A percentile compares a stretch with the other conserved stretches of the same genome.
phyloP scores from a whole-genome alignment of 805 yeast genomes.

The Kuraishia cidri region DNA sequence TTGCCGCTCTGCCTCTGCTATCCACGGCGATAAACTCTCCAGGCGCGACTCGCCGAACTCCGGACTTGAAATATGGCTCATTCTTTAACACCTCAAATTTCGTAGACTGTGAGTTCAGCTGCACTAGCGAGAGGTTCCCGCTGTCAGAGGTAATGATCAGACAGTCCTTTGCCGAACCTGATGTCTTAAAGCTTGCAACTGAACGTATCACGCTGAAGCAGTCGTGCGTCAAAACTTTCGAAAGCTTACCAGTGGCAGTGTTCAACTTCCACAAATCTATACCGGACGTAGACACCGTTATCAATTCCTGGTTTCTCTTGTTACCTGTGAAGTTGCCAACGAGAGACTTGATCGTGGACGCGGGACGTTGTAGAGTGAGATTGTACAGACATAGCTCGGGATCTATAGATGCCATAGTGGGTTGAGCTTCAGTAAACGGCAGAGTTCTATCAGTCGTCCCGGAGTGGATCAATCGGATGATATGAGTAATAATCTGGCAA shows the following conservation, averaged over 20 bases:
- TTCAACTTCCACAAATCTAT: conserved; percentile 48
- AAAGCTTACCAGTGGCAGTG: conserved; percentile 46
- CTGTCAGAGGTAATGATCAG: conserved; percentile 73
- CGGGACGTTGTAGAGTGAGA: conserved; percentile 57
- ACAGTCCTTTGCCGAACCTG: conserved; percentile 46
- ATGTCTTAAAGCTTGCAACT: conserved; percentile 39
- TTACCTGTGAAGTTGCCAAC: conserved; percentile 60
- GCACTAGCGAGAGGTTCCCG: conserved; percentile 52
- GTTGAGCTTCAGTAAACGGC: too few species aligned
- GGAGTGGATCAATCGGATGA: too few species aligned
- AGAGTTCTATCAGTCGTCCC: too few species aligned
- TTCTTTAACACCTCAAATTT: conserved; percentile 33
- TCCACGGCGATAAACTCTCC: conserved; percentile 68
- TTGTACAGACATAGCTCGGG: conserved; percentile 51
- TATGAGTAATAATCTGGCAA: too few species aligned
- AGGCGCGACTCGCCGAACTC: conserved; percentile 67
- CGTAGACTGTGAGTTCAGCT: conserved; percentile 15
- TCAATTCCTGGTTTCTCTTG: conserved; percentile 50
- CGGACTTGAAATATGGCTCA: conserved; percentile 68
- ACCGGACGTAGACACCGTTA: conserved; percentile 44
- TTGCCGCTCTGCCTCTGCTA: conserved; percentile 59
- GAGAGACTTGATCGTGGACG: conserved; percentile 43
- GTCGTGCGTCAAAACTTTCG: conserved; percentile 29
- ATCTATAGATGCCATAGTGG: conserved; percentile 5
- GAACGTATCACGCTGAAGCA: conserved; percentile 51